These are phyloP conservation scores for Akanthomyces muscarius DNA, from an alignment of 2,329 filamentous ascomycete genomes.

Conservation along the genomic window DNA sequence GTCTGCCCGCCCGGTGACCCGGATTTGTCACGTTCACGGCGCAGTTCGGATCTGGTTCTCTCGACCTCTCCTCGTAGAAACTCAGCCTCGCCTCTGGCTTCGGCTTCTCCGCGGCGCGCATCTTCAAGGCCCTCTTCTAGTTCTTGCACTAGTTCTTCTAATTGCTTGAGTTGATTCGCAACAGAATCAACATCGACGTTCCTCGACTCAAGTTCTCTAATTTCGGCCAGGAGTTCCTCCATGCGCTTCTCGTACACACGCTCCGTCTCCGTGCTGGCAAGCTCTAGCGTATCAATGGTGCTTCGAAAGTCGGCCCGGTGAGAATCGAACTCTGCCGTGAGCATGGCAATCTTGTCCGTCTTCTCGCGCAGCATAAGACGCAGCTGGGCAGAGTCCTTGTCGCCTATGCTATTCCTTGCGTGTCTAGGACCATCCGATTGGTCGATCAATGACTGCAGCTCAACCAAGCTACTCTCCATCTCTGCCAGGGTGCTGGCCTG, in stretches of 20 bases:
- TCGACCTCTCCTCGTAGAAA: conserved; percentile 94
- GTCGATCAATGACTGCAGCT: conserved; percentile 68
- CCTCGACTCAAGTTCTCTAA: conserved; percentile 75
- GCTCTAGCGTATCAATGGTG: conserved; percentile 92
- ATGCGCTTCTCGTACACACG: conserved; percentile 93
- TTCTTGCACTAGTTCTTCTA: conserved; percentile 94
- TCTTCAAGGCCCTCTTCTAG: conserved; percentile 96
- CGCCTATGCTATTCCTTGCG: conserved; percentile 51
- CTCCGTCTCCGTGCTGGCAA: conserved; percentile 93
- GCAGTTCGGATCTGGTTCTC: conserved; percentile 79
- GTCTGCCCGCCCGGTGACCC: conserved; percentile 29
- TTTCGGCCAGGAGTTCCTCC: conserved; percentile 76
- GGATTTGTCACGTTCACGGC: conserved; percentile 81
- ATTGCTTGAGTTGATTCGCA: conserved; percentile 84
- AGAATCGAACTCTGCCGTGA: conserved; percentile 91
- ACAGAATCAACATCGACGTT: conserved; percentile 89
- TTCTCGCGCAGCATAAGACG: conserved; percentile 84
- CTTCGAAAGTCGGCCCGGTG: conserved; percentile 94
- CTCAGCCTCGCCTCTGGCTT: conserved; percentile 92
- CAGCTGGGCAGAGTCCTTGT: conserved; percentile 71
- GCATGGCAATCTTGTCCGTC: conserved; percentile 91
- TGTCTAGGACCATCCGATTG: conserved; percentile 41
- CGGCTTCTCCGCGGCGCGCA: conserved; percentile 86
- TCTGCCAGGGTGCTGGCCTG: conserved; percentile 78
- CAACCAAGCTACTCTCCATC: conserved; percentile 84